Conservation (phyloP, 2,329 filamentous ascomycete species). For the Fusarium ramigenum region DNA sequence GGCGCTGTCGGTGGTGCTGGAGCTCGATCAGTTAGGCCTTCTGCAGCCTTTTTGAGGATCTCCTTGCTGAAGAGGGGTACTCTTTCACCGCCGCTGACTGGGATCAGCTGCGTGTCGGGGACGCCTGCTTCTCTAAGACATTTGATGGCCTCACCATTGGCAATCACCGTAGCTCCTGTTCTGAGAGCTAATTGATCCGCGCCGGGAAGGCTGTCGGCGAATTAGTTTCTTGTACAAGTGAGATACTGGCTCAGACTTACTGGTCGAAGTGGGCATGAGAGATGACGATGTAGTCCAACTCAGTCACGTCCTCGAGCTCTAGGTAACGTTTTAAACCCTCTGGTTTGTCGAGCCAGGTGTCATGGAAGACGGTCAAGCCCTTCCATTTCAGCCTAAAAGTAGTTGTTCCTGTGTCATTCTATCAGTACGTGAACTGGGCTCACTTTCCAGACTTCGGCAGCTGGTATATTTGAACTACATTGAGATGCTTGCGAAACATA, state of each 20-base stretch:
- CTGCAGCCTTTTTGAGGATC: not conserved
- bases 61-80: not conserved
- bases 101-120: not conserved
- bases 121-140: not conserved
- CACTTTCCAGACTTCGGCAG: too few relatives aligned
- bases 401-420: not conserved
- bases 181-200: not conserved
- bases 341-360: not conserved
- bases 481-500: not conserved
- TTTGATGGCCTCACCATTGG: not conserved
- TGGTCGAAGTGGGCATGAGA: not conserved
- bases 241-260: not conserved
- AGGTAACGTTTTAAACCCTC: not conserved
- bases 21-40: not conserved
- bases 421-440: fast-evolving
- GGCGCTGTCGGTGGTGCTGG: not conserved
- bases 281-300: not conserved
- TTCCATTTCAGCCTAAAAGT: not conserved
- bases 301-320: not conserved
- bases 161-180: not conserved
- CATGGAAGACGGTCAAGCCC: not conserved
- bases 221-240: too few relatives aligned
- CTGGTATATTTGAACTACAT: fast-evolving
- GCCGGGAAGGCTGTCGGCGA: not conserved
- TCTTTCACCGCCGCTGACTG: not conserved